Percentiles rank a stretch among this genome's conserved stretches.
Conservation (phyloP, 331 rosid genomes). For the Quercus lobata region DNA sequence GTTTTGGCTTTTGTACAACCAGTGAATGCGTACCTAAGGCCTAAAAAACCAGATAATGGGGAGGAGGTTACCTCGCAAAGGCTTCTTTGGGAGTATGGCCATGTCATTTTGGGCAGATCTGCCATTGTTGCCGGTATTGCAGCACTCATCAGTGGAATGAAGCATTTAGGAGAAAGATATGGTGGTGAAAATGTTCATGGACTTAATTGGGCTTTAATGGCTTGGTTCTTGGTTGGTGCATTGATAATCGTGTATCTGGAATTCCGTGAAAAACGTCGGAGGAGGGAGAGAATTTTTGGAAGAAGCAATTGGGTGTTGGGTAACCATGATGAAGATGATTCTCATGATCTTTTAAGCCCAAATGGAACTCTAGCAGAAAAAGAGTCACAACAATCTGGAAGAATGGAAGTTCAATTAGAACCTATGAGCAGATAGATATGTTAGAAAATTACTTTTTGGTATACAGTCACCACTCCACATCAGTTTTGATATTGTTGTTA, state of each 20-base stretch:
- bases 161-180: slow-evolving; percentile 79
- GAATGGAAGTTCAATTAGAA: slow-evolving; percentile 91
- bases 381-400: slow-evolving; percentile 44
- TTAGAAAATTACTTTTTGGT: not conserved
- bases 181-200: slow-evolving; percentile 66
- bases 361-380: slow-evolving; percentile 33
- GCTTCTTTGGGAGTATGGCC: slow-evolving; percentile 80
- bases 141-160: slow-evolving; percentile 79
- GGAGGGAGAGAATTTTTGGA: slow-evolving; percentile 39
- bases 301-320: slow-evolving; percentile 94
- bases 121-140: slow-evolving; percentile 65
- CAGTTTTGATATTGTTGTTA: slow-evolving; percentile 13
- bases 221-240: slow-evolving; percentile 63
- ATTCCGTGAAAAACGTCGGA: slow-evolving; percentile 38
- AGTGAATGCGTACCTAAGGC: slow-evolving; percentile 64
- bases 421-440: slow-evolving; percentile 65
- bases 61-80: slow-evolving; percentile 53
- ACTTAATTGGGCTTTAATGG: slow-evolving; percentile 63
- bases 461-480: not conserved
- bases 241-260: slow-evolving; percentile 60
- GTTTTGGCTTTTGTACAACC: slow-evolving; percentile 73
- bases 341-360: slow-evolving; percentile 73
- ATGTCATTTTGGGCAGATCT: slow-evolving; percentile 66
- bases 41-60: slow-evolving; percentile 51
- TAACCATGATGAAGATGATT: slow-evolving; percentile 68